Evolutionary conservation across 2,329 filamentous ascomycete genomes (phyloP).

Genomic region (Colletotrichum zoysiae): DNA sequence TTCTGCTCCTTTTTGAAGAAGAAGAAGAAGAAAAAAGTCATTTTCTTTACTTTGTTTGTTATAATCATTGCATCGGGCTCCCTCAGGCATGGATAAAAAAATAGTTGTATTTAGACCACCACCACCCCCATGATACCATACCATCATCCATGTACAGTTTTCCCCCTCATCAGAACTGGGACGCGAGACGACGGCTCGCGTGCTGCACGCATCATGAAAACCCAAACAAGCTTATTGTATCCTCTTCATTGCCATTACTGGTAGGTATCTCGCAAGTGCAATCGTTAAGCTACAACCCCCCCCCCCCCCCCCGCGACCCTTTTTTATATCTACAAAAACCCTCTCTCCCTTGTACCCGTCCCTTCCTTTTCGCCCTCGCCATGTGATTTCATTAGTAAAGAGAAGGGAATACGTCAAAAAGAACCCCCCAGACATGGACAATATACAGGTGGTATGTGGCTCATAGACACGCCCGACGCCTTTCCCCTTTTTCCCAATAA

Average conservation of each 20-base stretch:
- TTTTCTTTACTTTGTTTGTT: not conserved
- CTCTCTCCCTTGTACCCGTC: constrained; percentile 12
- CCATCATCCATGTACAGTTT: constrained; percentile 23
- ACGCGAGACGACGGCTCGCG: not conserved
- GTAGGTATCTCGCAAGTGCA: constrained; percentile 34
- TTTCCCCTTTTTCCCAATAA: not conserved
- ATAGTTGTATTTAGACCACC: constrained; percentile 32
- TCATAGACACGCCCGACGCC: constrained; percentile 14
- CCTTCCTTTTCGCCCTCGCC: constrained; percentile 8
- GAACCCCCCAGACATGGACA: constrained; percentile 16
- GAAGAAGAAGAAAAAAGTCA: too few relatives aligned
- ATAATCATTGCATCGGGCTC: not conserved
- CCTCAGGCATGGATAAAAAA: constrained; percentile 33
- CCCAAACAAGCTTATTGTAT: not conserved
- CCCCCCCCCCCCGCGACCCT: too few relatives aligned
- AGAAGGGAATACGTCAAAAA: not conserved
- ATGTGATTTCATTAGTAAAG: constrained; percentile 19
- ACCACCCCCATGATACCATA: constrained; percentile 23
- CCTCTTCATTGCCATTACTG: constrained; percentile 14
- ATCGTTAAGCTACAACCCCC: constrained; percentile 24
- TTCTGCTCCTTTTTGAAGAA: not conserved
- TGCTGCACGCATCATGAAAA: not conserved
- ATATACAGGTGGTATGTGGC: constrained; percentile 13
- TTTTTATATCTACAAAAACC: constrained; percentile 8
- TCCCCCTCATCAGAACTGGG: not conserved